These are phyloP conservation scores for Seiridium cupressi DNA, from an alignment of 2,329 filamentous ascomycete genomes.

Conservation along the genomic window DNA sequence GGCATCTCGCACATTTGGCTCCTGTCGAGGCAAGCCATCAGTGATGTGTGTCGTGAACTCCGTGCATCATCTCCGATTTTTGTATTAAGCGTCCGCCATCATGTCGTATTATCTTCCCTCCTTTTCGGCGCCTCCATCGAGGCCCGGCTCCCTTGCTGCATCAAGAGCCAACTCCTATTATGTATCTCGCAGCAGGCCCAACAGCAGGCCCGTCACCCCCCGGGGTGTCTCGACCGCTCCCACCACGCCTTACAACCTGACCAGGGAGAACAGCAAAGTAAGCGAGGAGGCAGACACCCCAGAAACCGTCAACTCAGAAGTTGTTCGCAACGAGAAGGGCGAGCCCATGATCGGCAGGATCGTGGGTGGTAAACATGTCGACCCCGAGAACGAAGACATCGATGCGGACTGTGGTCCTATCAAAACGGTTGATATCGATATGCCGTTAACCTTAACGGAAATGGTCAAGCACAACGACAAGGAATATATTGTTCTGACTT, in stretches of 20 bases:
- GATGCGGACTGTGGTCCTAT: slow-evolving; percentile 32
- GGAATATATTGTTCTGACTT: slow-evolving; percentile 44
- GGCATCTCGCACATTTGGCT: background rate
- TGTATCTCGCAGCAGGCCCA: background rate
- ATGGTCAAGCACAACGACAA: slow-evolving; percentile 38
- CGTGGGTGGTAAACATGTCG: slow-evolving; percentile 34
- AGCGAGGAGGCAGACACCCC: background rate
- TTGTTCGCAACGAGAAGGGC: slow-evolving; percentile 13
- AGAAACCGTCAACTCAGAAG: background rate
- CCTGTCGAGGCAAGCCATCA: background rate
- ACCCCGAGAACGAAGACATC: slow-evolving; percentile 28
- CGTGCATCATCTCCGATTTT: background rate
- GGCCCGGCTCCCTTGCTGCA: slow-evolving; percentile 3
- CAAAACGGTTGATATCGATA: slow-evolving; percentile 42
- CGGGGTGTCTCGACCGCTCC: background rate
- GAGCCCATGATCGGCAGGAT: slow-evolving; percentile 28
- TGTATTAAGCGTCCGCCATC: background rate
- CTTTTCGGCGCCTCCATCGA: slow-evolving; percentile 5
- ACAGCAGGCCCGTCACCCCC: slow-evolving; percentile 2
- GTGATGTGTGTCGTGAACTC: background rate
- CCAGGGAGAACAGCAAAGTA: slow-evolving; percentile 1
- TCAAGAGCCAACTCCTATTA: slow-evolving; percentile 3
- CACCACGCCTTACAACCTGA: background rate
- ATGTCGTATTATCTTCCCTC: slow-evolving; percentile 8
- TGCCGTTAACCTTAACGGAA: slow-evolving; percentile 46